Conservation (phyloP, 192 early-diverging fungal species). For the Rhizophagus sp. region DNA sequence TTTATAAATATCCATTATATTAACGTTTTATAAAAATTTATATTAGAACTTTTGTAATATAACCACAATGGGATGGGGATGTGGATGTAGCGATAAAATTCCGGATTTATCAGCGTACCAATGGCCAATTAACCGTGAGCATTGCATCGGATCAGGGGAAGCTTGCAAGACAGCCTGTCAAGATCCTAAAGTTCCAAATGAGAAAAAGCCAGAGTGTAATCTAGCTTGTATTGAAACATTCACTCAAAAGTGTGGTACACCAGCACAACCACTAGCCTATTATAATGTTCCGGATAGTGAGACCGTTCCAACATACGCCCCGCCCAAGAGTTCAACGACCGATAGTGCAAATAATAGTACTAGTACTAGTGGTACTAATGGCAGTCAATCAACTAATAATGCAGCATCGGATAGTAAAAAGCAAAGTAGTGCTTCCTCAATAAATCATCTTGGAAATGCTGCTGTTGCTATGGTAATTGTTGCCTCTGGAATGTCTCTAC, state of each 20-base stretch:
- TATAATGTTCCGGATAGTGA: neutral
- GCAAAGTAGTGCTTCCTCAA: neutral
- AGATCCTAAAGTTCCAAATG: neutral
- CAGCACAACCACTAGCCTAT: conserved; percentile 15
- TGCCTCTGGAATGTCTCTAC: neutral
- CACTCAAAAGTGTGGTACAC: neutral
- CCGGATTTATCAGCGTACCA: conserved; percentile 35
- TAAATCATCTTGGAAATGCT: neutral
- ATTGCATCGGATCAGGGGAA: conserved; percentile 18
- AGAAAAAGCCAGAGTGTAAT: neutral
- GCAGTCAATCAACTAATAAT: neutral
- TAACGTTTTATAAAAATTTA: neutral
- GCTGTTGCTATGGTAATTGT: neutral
- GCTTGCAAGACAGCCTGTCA: neutral
- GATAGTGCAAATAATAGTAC: neutral
- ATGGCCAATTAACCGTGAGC: conserved; percentile 11
- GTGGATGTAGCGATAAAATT: conserved; percentile 45
- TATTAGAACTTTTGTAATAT: conserved; percentile 52
- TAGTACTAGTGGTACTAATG: neutral
- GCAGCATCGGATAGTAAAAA: neutral
- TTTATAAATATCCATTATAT: neutral
- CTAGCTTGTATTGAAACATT: neutral
- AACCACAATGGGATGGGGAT: conserved; percentile 57
- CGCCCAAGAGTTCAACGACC: neutral
- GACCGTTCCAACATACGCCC: conserved; percentile 4